Percentiles rank a stretch among this genome's conserved stretches.
These are phyloP conservation scores for Gynochthodes officinalis DNA, from an alignment of 257 asterid genomes.

Conservation along the genomic window DNA sequence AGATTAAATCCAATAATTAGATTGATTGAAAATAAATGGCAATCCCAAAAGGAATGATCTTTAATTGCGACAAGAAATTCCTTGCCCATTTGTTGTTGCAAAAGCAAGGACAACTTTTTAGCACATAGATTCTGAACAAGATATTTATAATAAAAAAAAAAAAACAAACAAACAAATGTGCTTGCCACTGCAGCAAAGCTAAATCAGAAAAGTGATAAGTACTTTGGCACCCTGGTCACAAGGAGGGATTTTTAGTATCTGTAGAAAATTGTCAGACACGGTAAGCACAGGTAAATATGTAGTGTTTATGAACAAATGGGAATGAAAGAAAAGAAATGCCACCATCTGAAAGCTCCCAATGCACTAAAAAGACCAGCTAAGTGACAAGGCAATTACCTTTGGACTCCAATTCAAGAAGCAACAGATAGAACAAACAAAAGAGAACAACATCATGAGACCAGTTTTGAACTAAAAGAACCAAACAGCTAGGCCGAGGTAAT, in stretches of 20 bases:
- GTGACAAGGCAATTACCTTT: not conserved
- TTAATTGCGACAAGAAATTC: not conserved
- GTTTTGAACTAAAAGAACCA: constrained; percentile 1
- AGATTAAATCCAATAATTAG: not conserved
- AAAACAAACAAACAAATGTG: no score
- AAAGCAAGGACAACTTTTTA: not conserved
- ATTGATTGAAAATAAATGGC: not conserved
- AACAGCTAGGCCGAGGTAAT: not conserved
- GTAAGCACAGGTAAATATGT: not conserved
- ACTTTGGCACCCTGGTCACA: not conserved
- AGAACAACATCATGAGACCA: not conserved
- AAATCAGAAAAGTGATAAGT: not conserved
- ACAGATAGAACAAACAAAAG: not conserved
- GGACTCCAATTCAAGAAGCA: not conserved
- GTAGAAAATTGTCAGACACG: not conserved
- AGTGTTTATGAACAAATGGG: not conserved
- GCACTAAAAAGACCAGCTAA: not conserved
- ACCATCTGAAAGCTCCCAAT: not conserved
- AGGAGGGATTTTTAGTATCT: not conserved
- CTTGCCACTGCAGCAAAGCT: not conserved
- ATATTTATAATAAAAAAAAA: no score
- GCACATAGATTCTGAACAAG: not conserved
- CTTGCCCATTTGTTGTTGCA: not conserved
- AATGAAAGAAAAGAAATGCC: not conserved
- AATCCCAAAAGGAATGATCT: not conserved